phyloP scores from a whole-genome alignment of 257 asterid species.

The Gardenia jasminoides region DNA sequence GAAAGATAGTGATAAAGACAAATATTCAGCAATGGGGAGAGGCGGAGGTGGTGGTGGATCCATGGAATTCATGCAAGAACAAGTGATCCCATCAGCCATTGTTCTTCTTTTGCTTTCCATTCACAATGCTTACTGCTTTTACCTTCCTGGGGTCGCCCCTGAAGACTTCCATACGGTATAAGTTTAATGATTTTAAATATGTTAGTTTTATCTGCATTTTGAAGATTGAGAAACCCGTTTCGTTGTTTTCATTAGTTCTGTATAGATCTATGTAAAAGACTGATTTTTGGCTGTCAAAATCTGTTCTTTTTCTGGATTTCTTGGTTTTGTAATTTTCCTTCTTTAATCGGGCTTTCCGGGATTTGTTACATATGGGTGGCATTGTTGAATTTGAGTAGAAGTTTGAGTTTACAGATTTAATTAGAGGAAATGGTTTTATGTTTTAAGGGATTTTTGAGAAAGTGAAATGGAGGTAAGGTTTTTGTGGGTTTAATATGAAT shows the following conservation, averaged over 20 bases:
- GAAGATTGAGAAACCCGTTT: not conserved
- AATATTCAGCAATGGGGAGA: not conserved
- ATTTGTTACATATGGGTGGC: not conserved
- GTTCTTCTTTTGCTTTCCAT: conserved; percentile 42
- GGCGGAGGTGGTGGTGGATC: conserved; percentile 24
- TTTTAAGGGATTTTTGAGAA: not conserved
- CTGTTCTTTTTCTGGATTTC: not conserved
- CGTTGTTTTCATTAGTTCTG: not conserved
- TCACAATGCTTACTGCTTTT: conserved; percentile 51
- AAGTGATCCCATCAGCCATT: conserved; percentile 12
- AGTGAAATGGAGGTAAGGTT: not conserved
- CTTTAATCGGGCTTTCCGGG: not conserved
- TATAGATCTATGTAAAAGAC: not conserved
- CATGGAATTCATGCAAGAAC: not conserved
- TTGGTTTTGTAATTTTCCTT: not conserved
- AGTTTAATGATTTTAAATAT: not conserved
- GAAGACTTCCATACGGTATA: conserved; percentile 69
- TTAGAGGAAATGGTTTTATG: not conserved
- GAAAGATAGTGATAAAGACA: not conserved
- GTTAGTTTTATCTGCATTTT: not conserved
- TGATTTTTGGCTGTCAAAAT: not conserved
- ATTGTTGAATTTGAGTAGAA: not conserved
- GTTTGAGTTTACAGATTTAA: not conserved
- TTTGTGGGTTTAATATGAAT: not conserved
- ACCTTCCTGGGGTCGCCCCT: conserved; percentile 91